Base-by-base conservation (phyloP, 2,329 filamentous ascomycete genomes). In the Botrytis byssoidea region DNA sequence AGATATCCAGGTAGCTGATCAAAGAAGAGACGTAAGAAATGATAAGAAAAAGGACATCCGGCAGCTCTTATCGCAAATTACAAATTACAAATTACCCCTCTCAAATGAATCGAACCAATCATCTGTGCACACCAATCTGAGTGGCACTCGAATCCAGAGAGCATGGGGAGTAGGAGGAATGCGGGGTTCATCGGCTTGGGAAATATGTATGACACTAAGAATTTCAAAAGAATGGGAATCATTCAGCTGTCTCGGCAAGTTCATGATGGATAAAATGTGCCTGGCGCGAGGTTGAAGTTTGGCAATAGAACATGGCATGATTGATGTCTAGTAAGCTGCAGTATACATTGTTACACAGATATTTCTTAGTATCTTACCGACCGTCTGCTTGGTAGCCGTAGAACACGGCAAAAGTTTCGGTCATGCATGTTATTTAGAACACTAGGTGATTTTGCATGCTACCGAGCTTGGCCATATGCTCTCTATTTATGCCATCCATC, bases 31-130 rank as follows among this genome's bases (percentile, higher is more conserved):
- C 57, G 59, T 51, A 64, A 71, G 57, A 69, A 22, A 48, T 40
- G 69, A 64, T 64, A 40, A 46, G 35, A 32, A 37, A 18, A 37
- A 37, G 29, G 42, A 70, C 44, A 55, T 48, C 40, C 25, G 42
- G 59, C 25, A 66, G 51, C n/a, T 51, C 69, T 71, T 65, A 71
- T 71, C 69, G 40, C 22, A 64, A 40, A 48, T 40, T 65, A 51
- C 32, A 55, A 55, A 55, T 55, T 55, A n/a, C n/a, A 57, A 57
- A 57, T 57, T 57, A 18, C 51, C 51, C 51, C 69, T 71, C 57
- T 68, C 20, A 22, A 25, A 12, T 55, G 25, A 44, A 57, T 69
- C n/a, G 35, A 57, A 40, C 35, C 48, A 69, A 69, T 69, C 35
- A 59, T 57, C 14, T 22, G 29, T 40, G 25, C 22, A 29, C 35